These are phyloP conservation scores for Gossypium australe DNA, from an alignment of 345 rosid genomes.

Conservation along the genomic window DNA sequence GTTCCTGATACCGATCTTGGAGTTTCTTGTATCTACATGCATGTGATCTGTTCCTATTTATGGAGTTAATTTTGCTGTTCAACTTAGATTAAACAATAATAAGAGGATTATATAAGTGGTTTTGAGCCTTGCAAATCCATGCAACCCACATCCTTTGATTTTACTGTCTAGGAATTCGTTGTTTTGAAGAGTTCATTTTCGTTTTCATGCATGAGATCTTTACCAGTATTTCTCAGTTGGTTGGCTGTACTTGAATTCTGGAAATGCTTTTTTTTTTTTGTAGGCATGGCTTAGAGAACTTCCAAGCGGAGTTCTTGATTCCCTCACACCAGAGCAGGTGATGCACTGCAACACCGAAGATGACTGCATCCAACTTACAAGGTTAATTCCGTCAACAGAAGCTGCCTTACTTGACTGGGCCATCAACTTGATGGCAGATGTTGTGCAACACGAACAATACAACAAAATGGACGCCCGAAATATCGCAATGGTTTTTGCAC, in stretches of 20 bases:
- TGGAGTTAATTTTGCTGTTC: too few species aligned
- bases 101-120: too few species aligned
- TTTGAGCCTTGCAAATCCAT: too few species aligned
- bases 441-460: constrained; percentile 61
- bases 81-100: too few species aligned
- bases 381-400: constrained; percentile 67
- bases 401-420: constrained; percentile 88
- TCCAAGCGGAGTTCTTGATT: constrained; percentile 87
- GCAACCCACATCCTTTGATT: too few species aligned
- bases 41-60: too few species aligned
- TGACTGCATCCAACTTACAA: constrained; percentile 64
- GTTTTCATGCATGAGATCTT: not conserved
- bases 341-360: constrained; percentile 87
- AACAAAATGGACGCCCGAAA: constrained; percentile 97
- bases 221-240: not conserved
- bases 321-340: constrained; percentile 78
- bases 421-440: constrained; percentile 83
- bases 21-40: too few species aligned
- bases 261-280: not conserved
- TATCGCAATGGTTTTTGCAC: constrained; percentile 94
- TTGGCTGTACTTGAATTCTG: not conserved
- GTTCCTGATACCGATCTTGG: not conserved
- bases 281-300: constrained; percentile 96
- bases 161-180: too few species aligned
- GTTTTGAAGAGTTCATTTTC: too few species aligned